phyloP scores from a whole-genome alignment of 2,329 filamentous ascomycete species.

The Ciborinia camelliae region DNA sequence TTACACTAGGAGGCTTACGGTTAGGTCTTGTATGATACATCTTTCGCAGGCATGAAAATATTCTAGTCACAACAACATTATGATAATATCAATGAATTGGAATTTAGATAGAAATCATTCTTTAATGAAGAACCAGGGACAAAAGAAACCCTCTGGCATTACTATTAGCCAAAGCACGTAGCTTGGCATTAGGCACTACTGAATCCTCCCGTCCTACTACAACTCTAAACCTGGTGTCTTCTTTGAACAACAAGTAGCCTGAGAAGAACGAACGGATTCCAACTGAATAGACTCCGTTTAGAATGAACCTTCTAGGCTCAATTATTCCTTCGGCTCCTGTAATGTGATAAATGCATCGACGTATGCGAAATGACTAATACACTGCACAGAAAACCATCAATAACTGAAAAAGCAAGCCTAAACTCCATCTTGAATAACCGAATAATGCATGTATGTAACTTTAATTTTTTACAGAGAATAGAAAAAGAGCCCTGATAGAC shows the following conservation, averaged over 20 bases:
- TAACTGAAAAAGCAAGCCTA: conserved; percentile 18
- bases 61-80: conserved; percentile 28
- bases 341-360: conserved; percentile 11
- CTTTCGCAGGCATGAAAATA: conserved; percentile 19
- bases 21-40: conserved; percentile 9
- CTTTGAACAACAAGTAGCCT: conserved; percentile 12
- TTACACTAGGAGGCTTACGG: conserved; percentile 24
- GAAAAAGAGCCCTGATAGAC: conserved; percentile 21
- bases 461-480: conserved; percentile 23
- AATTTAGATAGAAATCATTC: conserved; percentile 17
- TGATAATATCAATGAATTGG: conserved; percentile 1
- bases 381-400: conserved; percentile 23
- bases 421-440: conserved; percentile 12
- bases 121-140: conserved; percentile 21
- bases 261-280: conserved; percentile 6
- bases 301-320: conserved; percentile 6
- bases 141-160: conserved; percentile 26
- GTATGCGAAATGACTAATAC: conserved; percentile 18
- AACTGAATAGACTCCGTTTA: conserved; percentile 13
- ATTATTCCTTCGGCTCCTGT: conserved; percentile 1
- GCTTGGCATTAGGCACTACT: conserved; percentile 26
- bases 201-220: conserved; percentile 17
- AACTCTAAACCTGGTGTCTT: not conserved
- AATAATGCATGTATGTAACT: conserved; percentile 19
- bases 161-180: conserved; percentile 31